Evolutionary conservation across 2,329 filamentous ascomycete genomes (phyloP), one percentile per base, ranked within the genome.

Genomic region (Alternaria panax): DNA sequence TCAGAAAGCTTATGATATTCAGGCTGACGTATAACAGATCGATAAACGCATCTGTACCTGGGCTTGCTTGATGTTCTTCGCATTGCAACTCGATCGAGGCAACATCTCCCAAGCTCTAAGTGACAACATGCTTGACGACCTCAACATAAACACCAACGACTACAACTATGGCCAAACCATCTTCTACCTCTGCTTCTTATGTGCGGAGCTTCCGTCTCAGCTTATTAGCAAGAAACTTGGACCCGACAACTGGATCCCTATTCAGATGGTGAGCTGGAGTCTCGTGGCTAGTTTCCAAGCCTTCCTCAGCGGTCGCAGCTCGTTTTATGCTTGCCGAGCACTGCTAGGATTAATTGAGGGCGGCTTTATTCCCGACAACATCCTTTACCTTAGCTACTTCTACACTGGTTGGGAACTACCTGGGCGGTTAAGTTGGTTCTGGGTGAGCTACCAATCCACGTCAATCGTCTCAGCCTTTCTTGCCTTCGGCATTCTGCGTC

Each of bases 171-270:
- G 76, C 8, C 73, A 80, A 50, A 80, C 79, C 0, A 80, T 91
- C 9, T 96, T 96, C 82, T 94, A 91, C 78, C 84, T 87, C 24
- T 92, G 92, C 78, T 96, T 96, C 80, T 92, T 96, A 5, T 69
- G 62, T 28, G 80, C 81, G 1, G 81, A 82, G 50, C 71, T 83
- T 16, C 81, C 81, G 0, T 81, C 80, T 0, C 81, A 83, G 45
- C 75, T 83, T 7, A 76, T 83, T 20, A 81, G 79, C 40, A 83
- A 83, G 63, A 80, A 80, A 50, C 67, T 80, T 8, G 80, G 81
- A 0, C 80, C 81, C 2, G 78, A 81, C 51, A 77, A 79, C 11
- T 82, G 80, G 74, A 80, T 83, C 7, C 81, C 78, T 3, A 64
- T 73, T 9, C 69, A 74, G 38, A 74, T 74, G 78, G 73, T 83